phyloP scores from a whole-genome alignment of 805 yeast species.

The Scheffersomyces spartinae region DNA sequence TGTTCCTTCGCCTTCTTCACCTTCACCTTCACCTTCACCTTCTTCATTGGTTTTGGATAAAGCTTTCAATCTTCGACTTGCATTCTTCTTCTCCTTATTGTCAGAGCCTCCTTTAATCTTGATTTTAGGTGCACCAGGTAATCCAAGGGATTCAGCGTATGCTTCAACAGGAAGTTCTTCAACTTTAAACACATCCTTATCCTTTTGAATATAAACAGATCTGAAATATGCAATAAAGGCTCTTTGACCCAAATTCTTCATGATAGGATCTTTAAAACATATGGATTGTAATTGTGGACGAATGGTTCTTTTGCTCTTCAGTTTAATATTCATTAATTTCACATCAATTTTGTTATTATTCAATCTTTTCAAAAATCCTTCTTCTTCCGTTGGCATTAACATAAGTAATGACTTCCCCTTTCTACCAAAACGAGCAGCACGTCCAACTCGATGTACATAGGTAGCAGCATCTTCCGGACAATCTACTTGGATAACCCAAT shows the following conservation, averaged over 20 bases:
- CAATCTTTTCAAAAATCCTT: slow-evolving; percentile 57
- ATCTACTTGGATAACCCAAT: slow-evolving; percentile 92
- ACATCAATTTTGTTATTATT: slow-evolving; percentile 55
- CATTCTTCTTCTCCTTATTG: slow-evolving; percentile 51
- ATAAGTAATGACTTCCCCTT: slow-evolving; percentile 73
- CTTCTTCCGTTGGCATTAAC: slow-evolving; percentile 77
- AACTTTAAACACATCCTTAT: slow-evolving; percentile 74
- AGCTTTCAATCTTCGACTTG: slow-evolving; percentile 56
- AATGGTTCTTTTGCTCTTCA: slow-evolving; percentile 61
- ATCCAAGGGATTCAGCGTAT: slow-evolving; percentile 78
- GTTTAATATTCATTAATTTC: slow-evolving; percentile 62
- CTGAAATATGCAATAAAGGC: slow-evolving; percentile 88
- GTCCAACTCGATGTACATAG: slow-evolving; percentile 83
- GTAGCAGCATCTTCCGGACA: slow-evolving; percentile 88
- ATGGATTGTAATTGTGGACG: slow-evolving; percentile 78
- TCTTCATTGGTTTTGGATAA: slow-evolving; percentile 40
- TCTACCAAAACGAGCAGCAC: slow-evolving; percentile 82
- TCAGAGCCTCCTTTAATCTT: slow-evolving; percentile 45
- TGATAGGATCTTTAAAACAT: slow-evolving; percentile 82
- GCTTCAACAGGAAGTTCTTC: slow-evolving; percentile 70
- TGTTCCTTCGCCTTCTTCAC: slow-evolving; percentile 19
- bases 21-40: slow-evolving; percentile 50
- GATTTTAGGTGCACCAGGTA: slow-evolving; percentile 93
- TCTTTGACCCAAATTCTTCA: slow-evolving; percentile 90
- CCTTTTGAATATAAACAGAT: slow-evolving; percentile 77